Evolutionary conservation across 352 stramenopile species (phyloP).

Genomic region (Phytopythium oedochilum): DNA sequence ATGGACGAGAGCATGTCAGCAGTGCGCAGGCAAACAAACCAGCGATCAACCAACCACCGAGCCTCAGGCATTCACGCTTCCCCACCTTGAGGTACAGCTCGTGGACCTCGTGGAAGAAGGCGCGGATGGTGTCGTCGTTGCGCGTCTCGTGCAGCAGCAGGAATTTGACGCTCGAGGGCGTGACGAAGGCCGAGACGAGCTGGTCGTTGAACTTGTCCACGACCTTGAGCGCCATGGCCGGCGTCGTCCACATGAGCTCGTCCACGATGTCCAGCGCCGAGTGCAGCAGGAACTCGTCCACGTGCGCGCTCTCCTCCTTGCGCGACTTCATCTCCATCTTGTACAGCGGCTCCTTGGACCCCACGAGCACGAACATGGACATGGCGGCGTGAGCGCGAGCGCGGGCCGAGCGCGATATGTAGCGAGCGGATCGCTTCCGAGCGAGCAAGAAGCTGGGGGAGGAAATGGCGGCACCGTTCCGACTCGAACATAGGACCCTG

Average conservation of each 20-base stretch:
- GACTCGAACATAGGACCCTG: neutral
- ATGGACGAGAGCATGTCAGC: conserved; percentile 8
- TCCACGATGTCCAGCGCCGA: conserved; percentile 97
- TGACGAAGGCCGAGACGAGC: conserved; percentile 95
- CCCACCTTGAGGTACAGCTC: conserved; percentile 97
- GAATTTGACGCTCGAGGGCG: conserved; percentile 94
- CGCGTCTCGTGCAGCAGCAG: conserved; percentile 93
- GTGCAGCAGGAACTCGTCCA: conserved; percentile 98
- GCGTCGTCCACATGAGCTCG: conserved; percentile 93
- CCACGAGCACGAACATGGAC: conserved; percentile 84
- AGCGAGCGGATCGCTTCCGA: too few species aligned
- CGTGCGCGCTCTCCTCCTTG: conserved; percentile 84
- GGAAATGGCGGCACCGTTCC: too few species aligned
- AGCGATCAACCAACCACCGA: too few species aligned
- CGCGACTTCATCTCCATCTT: conserved; percentile 84
- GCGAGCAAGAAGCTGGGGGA: too few species aligned
- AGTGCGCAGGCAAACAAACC: too few species aligned
- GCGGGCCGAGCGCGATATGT: too few species aligned
- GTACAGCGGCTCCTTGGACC: conserved; percentile 83
- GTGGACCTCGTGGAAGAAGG: conserved; percentile 97
- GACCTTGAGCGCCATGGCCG: conserved; percentile 90
- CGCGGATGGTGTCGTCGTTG: conserved; percentile 94
- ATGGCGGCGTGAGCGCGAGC: conserved; percentile 24
- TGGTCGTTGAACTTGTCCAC: conserved; percentile 97
- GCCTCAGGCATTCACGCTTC: too few species aligned